These are phyloP conservation scores for Calonectria pseudoturangicola DNA, from an alignment of 2,329 filamentous ascomycete species.

Conservation along the genomic window DNA sequence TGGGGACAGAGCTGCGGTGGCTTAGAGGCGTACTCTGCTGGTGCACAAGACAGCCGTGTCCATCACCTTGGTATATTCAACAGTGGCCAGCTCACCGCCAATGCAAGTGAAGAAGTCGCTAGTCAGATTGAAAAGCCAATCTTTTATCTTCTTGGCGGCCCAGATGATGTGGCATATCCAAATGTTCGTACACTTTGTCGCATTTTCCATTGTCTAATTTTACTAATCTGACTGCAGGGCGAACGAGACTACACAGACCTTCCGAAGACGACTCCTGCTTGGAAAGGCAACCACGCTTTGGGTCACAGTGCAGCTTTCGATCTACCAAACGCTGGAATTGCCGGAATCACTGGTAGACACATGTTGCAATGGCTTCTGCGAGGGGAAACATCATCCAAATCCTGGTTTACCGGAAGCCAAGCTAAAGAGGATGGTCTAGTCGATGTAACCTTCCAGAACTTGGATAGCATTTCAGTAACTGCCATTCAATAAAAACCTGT, in stretches of 20 bases:
- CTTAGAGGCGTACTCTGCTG: neutral
- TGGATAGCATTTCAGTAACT: conserved; percentile 9
- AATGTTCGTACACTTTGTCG: neutral
- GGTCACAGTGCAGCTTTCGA: conserved; percentile 12
- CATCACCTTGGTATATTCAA: conserved; percentile 20
- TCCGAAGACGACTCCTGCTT: neutral
- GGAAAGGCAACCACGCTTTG: neutral
- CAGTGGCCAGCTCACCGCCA: neutral
- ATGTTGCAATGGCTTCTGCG: conserved; percentile 19
- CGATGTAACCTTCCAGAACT: conserved; percentile 6
- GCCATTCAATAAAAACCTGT: neutral
- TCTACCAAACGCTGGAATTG: neutral
- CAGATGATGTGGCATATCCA: conserved; percentile 10
- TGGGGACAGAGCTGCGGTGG: conserved; percentile 18
- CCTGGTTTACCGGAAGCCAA: neutral
- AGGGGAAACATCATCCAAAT: neutral
- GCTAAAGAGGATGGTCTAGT: conserved; percentile 1
- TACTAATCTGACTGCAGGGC: neutral
- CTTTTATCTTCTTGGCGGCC: conserved; percentile 11
- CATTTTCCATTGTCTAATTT: too few species aligned
- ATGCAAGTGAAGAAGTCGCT: neutral
- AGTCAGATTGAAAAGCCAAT: conserved; percentile 1
- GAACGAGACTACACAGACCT: conserved; percentile 7
- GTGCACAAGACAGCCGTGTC: neutral
- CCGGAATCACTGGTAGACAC: neutral